phyloP scores from a whole-genome alignment of 306 rosid genomes.

The Quercus ilex region DNA sequence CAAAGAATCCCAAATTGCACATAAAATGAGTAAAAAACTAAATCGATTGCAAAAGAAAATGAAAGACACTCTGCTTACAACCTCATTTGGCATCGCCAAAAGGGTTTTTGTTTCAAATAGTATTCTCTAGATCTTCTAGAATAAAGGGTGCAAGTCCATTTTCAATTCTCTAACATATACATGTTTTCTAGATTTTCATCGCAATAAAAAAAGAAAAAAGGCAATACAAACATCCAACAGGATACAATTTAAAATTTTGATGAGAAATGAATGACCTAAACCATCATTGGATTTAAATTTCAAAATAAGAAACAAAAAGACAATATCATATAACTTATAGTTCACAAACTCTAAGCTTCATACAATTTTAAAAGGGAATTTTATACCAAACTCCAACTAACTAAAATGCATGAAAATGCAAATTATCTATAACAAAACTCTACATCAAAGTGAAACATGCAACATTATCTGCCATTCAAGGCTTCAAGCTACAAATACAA shows the following conservation, averaged over 20 bases:
- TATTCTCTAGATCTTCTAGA: background rate
- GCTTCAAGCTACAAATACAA: background rate
- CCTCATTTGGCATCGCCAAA: background rate
- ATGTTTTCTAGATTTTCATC: background rate
- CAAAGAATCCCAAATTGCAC: background rate
- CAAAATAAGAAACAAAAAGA: background rate
- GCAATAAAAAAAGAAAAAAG: background rate
- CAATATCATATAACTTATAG: background rate
- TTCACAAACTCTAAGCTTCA: background rate
- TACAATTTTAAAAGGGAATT: background rate
- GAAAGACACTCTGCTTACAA: background rate
- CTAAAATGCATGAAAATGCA: background rate
- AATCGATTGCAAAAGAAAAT: background rate
- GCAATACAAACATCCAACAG: background rate
- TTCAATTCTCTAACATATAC: background rate
- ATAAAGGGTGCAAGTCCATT: background rate
- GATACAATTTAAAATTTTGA: background rate
- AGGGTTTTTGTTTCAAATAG: background rate
- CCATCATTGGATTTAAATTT: background rate
- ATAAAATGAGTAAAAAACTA: background rate
- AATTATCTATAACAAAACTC: background rate
- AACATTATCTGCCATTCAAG: background rate
- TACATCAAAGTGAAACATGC: background rate
- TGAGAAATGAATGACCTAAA: background rate
- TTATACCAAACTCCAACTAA: background rate